Base-by-base conservation (phyloP, 805 yeast species). In the Metschnikowia kofuensis region DNA sequence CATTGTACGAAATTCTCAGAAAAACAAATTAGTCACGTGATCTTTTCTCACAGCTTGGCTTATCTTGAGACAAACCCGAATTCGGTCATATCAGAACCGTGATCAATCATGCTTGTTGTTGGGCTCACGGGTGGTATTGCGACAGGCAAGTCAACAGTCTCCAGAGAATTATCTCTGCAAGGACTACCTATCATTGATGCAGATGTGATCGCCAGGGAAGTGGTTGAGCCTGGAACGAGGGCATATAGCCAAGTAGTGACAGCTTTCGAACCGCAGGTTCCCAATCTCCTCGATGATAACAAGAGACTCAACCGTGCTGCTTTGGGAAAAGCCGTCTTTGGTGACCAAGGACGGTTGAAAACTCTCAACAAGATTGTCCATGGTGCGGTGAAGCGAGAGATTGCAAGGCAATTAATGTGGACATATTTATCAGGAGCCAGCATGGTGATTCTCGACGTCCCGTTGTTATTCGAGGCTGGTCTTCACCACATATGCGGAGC, bases 111-210 rank as follows among this genome's bases (percentile, higher is more conserved):
- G 99, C 77, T 94, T 40, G 77, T 94, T 31, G 78, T 94, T 6
- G 99, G 99, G 1, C 77, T 94, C n/a, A 94, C 99, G 0, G 99
- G 99, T 1, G 97, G 97, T 1, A 94, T 94, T 43, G 96, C 97
- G 6, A 79, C 94, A n/a, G 99, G 99, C 2, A 94, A 94, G 61
- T 85, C 96, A 15, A 92, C 98, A 0, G 97, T 88, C 0, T 88
- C 97, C 0, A 61, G 69, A 14, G 65, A 78, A 34, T 68, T 94
- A 10, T 52, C 65, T 5, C 77, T 79, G 9, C 76, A 83, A 59
- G 61, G 72, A 1, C 50, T 87, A 6, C 76, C 85, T 0, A 67
- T 94, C 1, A 76, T 94, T 1, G 99, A 94, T 69, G 98, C 99
- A 1, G 99, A 94, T 65, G 65, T 79, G 43, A 85, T 95, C 39